Percentiles rank a stretch among this genome's conserved stretches.
Evolutionary conservation across 192 early-diverging fungal genomes (phyloP).

Genomic region (Coemansia javaensis): DNA sequence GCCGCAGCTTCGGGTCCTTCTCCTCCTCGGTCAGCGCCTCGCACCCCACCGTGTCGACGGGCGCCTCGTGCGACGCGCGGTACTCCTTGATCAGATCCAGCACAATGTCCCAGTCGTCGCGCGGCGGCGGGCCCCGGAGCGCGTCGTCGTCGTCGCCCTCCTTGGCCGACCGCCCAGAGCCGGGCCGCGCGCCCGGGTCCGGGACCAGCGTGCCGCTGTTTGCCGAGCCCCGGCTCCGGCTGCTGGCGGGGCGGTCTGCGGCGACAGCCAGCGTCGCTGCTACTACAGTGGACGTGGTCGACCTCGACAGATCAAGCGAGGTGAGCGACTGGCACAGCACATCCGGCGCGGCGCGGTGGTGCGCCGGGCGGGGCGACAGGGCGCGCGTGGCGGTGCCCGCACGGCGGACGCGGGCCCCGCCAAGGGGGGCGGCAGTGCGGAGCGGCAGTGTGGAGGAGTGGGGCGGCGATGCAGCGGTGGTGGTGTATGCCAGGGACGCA

Average conservation of each 20-base stretch:
- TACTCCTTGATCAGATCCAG: slow-evolving; percentile 65
- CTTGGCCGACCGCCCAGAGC: too few species aligned
- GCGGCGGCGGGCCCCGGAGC: slow-evolving; percentile 35
- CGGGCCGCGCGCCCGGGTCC: too few species aligned
- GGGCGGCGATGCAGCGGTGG: slow-evolving; percentile 22
- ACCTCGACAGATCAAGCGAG: slow-evolving; percentile 22
- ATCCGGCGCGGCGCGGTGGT: background rate
- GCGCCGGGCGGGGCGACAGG: background rate
- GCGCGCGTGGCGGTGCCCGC: slow-evolving; percentile 17
- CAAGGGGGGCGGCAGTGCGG: too few species aligned
- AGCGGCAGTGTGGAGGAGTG: too few species aligned
- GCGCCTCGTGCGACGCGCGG: slow-evolving; percentile 60
- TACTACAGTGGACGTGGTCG: slow-evolving; percentile 44
- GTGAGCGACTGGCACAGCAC: slow-evolving; percentile 20
- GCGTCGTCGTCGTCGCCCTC: slow-evolving; percentile 36
- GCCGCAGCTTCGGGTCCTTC: slow-evolving; percentile 52
- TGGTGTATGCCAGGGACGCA: too few species aligned
- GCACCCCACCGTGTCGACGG: slow-evolving; percentile 90
- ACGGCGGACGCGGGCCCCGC: slow-evolving; percentile 15
- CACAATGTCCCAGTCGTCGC: slow-evolving; percentile 61
- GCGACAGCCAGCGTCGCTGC: slow-evolving; percentile 13
- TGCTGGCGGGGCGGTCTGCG: slow-evolving; percentile 26
- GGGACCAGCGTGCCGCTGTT: slow-evolving; percentile 9
- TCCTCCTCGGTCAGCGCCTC: slow-evolving; percentile 59
- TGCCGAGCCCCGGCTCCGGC: slow-evolving; percentile 13